These are phyloP conservation scores for Colletotrichum aenigma DNA, from an alignment of 2,329 filamentous ascomycete species.

Conservation along the genomic window DNA sequence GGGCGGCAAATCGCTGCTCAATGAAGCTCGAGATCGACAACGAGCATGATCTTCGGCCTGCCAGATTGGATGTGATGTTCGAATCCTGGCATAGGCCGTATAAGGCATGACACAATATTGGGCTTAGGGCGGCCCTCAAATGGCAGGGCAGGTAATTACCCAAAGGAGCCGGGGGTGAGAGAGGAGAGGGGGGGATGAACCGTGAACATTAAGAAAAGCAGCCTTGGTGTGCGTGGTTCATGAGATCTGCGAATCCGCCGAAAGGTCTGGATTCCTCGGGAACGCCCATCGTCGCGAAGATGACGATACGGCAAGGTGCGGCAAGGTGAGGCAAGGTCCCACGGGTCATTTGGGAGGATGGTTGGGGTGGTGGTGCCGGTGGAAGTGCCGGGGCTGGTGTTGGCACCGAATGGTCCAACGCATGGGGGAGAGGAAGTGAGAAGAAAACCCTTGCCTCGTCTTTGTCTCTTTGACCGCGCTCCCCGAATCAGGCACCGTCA, in stretches of 20 bases:
- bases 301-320: neutral
- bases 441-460: neutral
- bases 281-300: neutral
- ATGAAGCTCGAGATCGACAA: neutral
- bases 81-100: neutral
- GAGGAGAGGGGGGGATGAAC: neutral
- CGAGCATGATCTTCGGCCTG: neutral
- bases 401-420: neutral
- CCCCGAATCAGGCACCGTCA: neutral
- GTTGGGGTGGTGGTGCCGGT: neutral
- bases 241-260: neutral
- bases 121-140: neutral
- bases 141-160: neutral
- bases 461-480: conserved; percentile 13
- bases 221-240: neutral
- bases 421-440: neutral
- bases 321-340: neutral
- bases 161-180: neutral
- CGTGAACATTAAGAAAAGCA: neutral
- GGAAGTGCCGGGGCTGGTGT: neutral
- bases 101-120: neutral
- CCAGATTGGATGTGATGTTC: neutral
- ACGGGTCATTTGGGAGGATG: neutral
- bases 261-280: neutral
- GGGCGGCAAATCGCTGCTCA: neutral